Evolutionary conservation across 495 filamentous ascomycete species (phyloP), one percentile per base, ranked within the genome.

Genomic region (Daldinia childiae): DNA sequence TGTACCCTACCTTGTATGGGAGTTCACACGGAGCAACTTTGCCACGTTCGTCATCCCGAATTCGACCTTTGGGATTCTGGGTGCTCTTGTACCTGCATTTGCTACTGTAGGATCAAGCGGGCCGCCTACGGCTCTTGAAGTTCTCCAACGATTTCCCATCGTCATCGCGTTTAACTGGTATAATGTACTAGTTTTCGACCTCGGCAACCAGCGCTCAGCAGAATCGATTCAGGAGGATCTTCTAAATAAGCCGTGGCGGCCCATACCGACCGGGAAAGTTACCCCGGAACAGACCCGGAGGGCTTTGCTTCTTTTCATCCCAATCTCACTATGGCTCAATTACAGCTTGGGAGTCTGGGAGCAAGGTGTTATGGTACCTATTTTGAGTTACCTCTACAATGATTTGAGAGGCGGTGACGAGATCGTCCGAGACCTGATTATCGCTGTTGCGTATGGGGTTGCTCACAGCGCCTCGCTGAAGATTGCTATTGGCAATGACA

Each of bases 201-300:
- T 87, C 26, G 76, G 79, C 34, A 89, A 89, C 74, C 86, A 89
- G 66, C 80, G 84, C 7, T 77, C 70, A 12, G 78, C 79, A 0
- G 64, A 76, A 19, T 85, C 85, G 3, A 69, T 86, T n/a, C 51
- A 70, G 0, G 87, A 89, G 73, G 87, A 89, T 64, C 12, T 39
- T 0, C 66, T 86, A 69, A 90, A 90, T 78, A 90, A 90, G 74
- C 84, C 85, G 3, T 89, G 87, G 85, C 81, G 88, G 1, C 84
- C 85, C 0, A 77, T 90, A 3, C 86, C 85, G 0, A 69, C 74
- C 0, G 73, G 78, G 1, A 77, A 79, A 9, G 71, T 89, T 12
- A 82, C 79, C 8, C 41, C 71, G 0, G 71, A 69, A 0, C 75
- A 84, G 36, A 78, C 85, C 4, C 76, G 79, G 29, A 64, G 69